Conservation (phyloP, 441 rosid species). For the Capsella rubella region DNA sequence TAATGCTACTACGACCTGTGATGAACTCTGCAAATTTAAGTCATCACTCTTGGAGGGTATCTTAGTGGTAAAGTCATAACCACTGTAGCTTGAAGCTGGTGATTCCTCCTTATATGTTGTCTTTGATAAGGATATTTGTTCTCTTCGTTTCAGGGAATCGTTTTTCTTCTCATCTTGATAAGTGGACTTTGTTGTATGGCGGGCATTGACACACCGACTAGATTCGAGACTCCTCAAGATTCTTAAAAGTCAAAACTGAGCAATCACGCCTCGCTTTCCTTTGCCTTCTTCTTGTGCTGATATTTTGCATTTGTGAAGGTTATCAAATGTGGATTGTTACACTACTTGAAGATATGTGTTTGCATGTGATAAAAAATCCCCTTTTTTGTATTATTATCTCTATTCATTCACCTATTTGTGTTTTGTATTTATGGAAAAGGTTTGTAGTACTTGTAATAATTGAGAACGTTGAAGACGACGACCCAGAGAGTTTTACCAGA, state of each 20-base stretch:
- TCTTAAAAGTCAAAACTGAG: conserved; percentile 44
- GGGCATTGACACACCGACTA: conserved; percentile 90
- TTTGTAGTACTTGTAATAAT: conserved; percentile 29
- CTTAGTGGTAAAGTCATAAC: conserved; percentile 54
- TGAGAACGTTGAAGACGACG: conserved; percentile 18
- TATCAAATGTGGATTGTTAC: conserved; percentile 20
- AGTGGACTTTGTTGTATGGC: conserved; percentile 96
- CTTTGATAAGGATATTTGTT: neutral
- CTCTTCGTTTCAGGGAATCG: conserved; percentile 65
- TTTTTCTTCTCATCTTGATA: conserved; percentile 82
- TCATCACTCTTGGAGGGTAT: conserved; percentile 83
- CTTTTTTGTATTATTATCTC: conserved; percentile 19
- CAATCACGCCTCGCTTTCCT: neutral
- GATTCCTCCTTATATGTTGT: neutral
- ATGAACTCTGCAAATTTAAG: conserved; percentile 80
- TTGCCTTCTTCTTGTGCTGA: conserved; percentile 2
- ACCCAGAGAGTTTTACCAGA: neutral
- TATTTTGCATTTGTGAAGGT: neutral
- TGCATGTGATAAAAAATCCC: conserved; percentile 25
- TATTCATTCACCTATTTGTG: neutral
- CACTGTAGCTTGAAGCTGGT: neutral
- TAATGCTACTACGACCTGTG: conserved; percentile 50
- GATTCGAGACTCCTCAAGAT: conserved; percentile 91
- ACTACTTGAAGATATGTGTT: conserved; percentile 18
- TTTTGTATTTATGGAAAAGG: conserved; percentile 33